These are phyloP conservation scores for Taxillus chinensis DNA, from an alignment of 164 flowering plant species.

Conservation along the genomic window DNA sequence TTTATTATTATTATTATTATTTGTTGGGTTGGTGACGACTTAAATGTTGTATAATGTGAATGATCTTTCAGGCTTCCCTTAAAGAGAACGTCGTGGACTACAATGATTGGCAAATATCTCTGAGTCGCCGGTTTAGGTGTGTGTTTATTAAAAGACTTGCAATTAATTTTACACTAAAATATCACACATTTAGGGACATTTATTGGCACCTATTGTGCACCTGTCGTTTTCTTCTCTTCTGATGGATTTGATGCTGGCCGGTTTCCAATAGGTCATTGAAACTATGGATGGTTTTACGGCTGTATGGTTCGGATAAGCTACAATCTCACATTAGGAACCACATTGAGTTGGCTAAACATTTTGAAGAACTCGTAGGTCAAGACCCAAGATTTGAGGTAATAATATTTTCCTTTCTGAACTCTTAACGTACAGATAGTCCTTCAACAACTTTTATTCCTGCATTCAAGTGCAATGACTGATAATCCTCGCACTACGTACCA, in stretches of 20 bases:
- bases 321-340: constrained; percentile 78
- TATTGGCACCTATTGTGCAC: no score
- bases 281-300: constrained; percentile 87
- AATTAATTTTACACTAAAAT: neutral
- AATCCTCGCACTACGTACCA: neutral
- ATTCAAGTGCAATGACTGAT: neutral
- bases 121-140: constrained; percentile 90
- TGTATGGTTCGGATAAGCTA: constrained; percentile 77
- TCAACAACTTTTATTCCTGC: neutral
- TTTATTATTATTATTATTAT: no score
- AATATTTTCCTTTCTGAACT: neutral
- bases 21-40: no score
- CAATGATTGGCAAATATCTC: constrained; percentile 97
- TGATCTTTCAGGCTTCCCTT: constrained; percentile 58
- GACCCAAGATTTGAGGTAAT: constrained; percentile 84
- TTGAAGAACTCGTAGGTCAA: constrained; percentile 60
- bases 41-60: neutral
- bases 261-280: constrained; percentile 61
- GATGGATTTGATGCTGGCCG: constrained; percentile 5
- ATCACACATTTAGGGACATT: neutral
- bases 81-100: constrained; percentile 68
- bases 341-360: constrained; percentile 56
- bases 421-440: no score
- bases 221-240: no score
- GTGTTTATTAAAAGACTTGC: neutral